Evolutionary conservation across 2,329 filamentous ascomycete species (phyloP).

Genomic region (Blastomyces silverae): DNA sequence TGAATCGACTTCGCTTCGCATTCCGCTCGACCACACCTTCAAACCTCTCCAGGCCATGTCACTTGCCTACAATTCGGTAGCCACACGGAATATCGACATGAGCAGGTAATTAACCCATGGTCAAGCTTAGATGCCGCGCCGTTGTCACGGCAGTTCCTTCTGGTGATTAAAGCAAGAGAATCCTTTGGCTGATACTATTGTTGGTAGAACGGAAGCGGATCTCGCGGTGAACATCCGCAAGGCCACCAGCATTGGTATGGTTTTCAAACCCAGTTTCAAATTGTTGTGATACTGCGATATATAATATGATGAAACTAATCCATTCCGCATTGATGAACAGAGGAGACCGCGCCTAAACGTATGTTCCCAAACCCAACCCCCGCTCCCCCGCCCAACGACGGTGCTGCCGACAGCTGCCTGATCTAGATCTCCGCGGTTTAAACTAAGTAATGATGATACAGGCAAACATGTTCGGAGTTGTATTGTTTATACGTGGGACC

Average conservation of each 20-base stretch:
- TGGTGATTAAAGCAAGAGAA: not conserved
- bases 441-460: slow-evolving; percentile 28
- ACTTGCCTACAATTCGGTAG: slow-evolving; percentile 22
- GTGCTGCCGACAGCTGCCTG: slow-evolving; percentile 47
- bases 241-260: slow-evolving; percentile 55
- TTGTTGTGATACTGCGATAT: not conserved
- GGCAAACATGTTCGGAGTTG: slow-evolving; percentile 94
- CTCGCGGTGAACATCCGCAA: slow-evolving; percentile 61
- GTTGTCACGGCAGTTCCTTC: not conserved
- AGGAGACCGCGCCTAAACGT: slow-evolving; percentile 63
- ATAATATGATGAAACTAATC: slow-evolving; percentile 8
- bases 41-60: slow-evolving; percentile 16
- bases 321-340: slow-evolving; percentile 33
- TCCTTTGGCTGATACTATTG: slow-evolving; percentile 14
- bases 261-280: slow-evolving; percentile 22
- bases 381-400: slow-evolving; percentile 11
- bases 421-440: slow-evolving; percentile 74
- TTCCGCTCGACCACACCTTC: not conserved
- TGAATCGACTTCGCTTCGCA: slow-evolving; percentile 2
- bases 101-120: slow-evolving; percentile 47
- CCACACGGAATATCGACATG: slow-evolving; percentile 52
- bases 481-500: slow-evolving; percentile 99
- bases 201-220: slow-evolving; percentile 52
- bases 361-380: slow-evolving; percentile 25
- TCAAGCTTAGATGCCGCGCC: not conserved